Evolutionary conservation across 164 flowering plant species (phyloP).

Genomic region (Pachysandra terminalis): DNA sequence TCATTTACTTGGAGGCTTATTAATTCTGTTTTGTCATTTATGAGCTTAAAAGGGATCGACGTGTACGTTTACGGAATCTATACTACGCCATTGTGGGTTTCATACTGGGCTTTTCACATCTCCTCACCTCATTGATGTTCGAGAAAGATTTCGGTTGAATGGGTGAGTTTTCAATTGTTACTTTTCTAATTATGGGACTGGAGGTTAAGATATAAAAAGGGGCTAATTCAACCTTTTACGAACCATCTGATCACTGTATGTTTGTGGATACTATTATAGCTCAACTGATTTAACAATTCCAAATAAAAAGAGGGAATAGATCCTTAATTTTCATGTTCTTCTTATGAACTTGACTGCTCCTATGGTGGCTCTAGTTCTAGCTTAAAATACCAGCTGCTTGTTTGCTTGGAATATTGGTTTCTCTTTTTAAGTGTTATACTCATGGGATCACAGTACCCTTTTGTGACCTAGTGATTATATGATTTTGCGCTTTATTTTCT

Average conservation of each 20-base stretch:
- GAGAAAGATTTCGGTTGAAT: conserved; percentile 91
- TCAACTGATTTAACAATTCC: too few relatives aligned
- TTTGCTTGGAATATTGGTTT: not conserved
- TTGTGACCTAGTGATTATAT: not conserved
- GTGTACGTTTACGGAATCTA: conserved; percentile 84
- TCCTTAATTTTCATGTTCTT: not conserved
- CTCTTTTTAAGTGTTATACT: not conserved
- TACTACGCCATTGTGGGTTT: conserved; percentile 89
- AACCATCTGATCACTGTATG: not conserved
- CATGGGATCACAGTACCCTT: not conserved
- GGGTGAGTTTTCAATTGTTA: conserved; percentile 53
- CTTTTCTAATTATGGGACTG: not conserved
- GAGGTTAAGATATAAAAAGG: too few relatives aligned
- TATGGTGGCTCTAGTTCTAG: not conserved
- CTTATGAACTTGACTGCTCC: not conserved
- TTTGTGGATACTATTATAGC: too few relatives aligned
- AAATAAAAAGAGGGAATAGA: not conserved
- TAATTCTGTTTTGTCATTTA: not conserved
- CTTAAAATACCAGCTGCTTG: not conserved
- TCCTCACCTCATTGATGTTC: conserved; percentile 95
- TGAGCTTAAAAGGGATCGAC: conserved; percentile 78
- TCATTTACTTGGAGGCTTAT: too few relatives aligned
- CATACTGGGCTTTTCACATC: conserved; percentile 95
- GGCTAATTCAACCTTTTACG: not conserved
- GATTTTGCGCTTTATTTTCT: too few relatives aligned